A percentile compares a stretch with the other conserved stretches of the same genome.
Evolutionary conservation across 148 eudicot genomes (phyloP).

Genomic region (Cornus suecica): DNA sequence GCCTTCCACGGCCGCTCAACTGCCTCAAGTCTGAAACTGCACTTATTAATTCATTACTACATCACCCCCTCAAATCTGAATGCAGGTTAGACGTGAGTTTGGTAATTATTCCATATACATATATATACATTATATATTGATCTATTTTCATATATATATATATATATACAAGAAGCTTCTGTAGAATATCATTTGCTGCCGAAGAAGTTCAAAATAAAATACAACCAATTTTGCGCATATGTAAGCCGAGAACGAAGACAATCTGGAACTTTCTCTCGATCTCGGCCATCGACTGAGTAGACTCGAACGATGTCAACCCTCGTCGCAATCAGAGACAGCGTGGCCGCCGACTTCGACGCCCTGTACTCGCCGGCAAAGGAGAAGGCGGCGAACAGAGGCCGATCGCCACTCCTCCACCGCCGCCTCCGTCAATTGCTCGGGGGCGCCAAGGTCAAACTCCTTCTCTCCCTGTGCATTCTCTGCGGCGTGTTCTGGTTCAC

Average conservation of each 20-base stretch:
- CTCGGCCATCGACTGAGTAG: not conserved
- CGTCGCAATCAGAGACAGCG: slow-evolving; percentile 38
- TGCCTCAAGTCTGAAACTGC: too few relatives aligned
- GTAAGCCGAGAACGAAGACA: not conserved
- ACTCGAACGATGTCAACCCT: slow-evolving; percentile 41
- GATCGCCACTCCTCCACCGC: slow-evolving; percentile 37
- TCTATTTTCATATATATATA: too few relatives aligned
- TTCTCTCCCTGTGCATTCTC: slow-evolving; percentile 22
- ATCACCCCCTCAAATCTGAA: too few relatives aligned
- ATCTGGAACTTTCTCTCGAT: not conserved
- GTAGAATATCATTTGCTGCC: too few relatives aligned
- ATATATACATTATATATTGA: too few relatives aligned
- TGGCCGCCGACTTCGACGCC: slow-evolving; percentile 36
- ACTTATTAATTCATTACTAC: too few relatives aligned
- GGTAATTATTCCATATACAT: too few relatives aligned
- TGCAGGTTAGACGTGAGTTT: too few relatives aligned
- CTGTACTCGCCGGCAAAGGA: slow-evolving; percentile 69
- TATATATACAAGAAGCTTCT: too few relatives aligned
- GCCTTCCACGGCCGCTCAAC: too few relatives aligned
- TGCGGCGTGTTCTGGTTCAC: slow-evolving; percentile 29
- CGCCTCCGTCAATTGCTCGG: slow-evolving; percentile 33
- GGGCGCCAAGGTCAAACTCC: slow-evolving; percentile 33
- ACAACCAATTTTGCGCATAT: too few relatives aligned
- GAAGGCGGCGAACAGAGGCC: slow-evolving; percentile 56
- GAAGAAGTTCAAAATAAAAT: too few relatives aligned